Evolutionary conservation across 768 basidiomycete species (phyloP).

Genomic region (Hypholoma fasciculare): DNA sequence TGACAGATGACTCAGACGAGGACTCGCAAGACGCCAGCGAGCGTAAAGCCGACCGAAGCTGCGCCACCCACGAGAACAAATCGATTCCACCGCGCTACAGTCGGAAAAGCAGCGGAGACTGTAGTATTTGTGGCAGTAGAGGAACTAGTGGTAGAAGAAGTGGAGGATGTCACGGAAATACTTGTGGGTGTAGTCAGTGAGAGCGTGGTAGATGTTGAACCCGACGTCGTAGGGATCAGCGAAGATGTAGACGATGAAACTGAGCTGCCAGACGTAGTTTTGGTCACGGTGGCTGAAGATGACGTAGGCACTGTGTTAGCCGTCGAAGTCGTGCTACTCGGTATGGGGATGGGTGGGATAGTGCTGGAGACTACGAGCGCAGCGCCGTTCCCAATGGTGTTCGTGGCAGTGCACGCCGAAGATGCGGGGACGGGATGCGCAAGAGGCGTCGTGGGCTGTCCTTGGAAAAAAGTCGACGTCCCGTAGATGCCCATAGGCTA

Average conservation of each 20-base stretch:
- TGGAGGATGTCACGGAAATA: no score
- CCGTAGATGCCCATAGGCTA: constrained; percentile 73
- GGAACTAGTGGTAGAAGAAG: no score
- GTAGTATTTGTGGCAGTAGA: no score
- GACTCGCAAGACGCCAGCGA: neutral
- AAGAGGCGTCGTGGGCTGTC: constrained; percentile 51
- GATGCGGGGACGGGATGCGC: constrained; percentile 59
- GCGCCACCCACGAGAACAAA: neutral
- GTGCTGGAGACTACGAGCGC: constrained; percentile 19
- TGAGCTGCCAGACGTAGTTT: no score
- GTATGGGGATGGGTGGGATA: neutral
- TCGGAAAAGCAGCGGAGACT: no score
- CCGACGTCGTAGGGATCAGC: no score
- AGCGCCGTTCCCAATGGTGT: constrained; percentile 52
- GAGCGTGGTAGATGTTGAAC: no score
- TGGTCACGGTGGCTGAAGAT: neutral
- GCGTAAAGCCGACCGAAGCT: neutral
- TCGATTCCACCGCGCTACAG: neutral
- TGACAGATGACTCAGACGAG: no score
- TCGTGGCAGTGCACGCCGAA: constrained; percentile 54
- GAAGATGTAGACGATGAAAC: no score
- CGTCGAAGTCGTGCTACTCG: neutral
- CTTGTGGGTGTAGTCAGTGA: no score
- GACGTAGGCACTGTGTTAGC: neutral
- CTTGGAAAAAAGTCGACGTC: constrained; percentile 66